Base-by-base conservation (phyloP, 75 land plant species). In the Cunninghamia lanceolata region DNA sequence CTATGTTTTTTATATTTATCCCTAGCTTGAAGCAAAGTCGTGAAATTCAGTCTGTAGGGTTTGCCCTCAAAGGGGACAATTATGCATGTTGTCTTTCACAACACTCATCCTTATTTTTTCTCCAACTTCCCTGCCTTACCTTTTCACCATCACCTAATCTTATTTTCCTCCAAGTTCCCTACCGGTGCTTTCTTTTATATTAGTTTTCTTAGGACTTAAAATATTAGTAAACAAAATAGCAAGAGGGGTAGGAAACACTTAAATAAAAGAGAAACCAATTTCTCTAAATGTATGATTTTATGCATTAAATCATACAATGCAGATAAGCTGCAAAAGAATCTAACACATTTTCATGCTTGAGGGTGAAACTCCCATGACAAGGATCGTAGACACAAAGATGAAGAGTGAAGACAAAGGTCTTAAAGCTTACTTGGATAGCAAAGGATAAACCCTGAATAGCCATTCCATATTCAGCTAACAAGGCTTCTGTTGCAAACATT, bases 381-480 rank as follows among this genome's bases (percentile, higher is more conserved):
- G 42, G 30, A 45, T 43, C 1, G 46, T 1, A 45, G 32, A 38
- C n/a, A 28, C n/a, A 11, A 45, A 73, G 35, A 14, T 2, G 0
- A 35, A 82, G 19, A 84, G 25, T 2, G 0, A 35, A 82, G 19
- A 84, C 83, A 87, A 56, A 39, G 56, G 71, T 16, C 45, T 1
- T 50, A 11, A 86, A 81, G n/a, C 35, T 28, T 40, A 93, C 97
- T 93, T 95, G 97, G 34, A 95, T 93, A 4, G 90, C 93, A 89
- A 95, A 94, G 4, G 88, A 56, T 74, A 89, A 90, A 63, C 85
- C 90, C 28, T 90, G 54, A 4, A 95, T 92, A 30, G 82, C 54
- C 81, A 91, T 95, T 17, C 97, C 96, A 89, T 94, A 68, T 50
- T 95, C 97, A 25, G 88, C 85, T 42, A 95, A 91, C 78, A 95